Evolutionary conservation across 2,329 filamentous ascomycete genomes (phyloP).

Genomic region (Xylaria sp.): DNA sequence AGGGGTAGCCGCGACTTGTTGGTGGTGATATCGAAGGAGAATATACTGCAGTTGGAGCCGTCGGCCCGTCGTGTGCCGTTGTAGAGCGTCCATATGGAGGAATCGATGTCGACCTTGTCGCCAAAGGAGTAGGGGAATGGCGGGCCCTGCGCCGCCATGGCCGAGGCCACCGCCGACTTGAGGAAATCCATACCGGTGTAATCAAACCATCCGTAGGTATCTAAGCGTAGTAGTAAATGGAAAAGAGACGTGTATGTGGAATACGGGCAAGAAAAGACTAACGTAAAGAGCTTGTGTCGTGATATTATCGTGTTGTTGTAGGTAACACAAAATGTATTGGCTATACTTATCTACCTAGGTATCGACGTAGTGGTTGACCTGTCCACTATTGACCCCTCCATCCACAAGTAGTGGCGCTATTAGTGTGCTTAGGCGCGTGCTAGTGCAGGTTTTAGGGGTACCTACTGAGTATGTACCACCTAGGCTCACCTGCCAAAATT

Average conservation of each 20-base stretch:
- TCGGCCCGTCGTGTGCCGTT: conserved; percentile 96
- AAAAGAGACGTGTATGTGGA: neutral
- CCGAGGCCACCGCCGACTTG: conserved; percentile 96
- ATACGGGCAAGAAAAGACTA: neutral
- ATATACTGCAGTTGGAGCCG: conserved; percentile 92
- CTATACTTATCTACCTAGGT: conserved; percentile 8
- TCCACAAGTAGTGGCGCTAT: neutral
- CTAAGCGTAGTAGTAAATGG: conserved; percentile 22
- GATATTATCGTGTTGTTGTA: conserved; percentile 15
- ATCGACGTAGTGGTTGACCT: conserved; percentile 21
- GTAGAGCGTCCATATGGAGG: conserved; percentile 95
- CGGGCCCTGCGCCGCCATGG: conserved; percentile 87
- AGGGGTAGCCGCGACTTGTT: conserved; percentile 86
- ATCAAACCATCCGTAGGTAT: conserved; percentile 35
- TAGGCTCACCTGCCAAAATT: no score
- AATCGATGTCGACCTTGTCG: conserved; percentile 89
- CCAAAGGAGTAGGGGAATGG: conserved; percentile 93
- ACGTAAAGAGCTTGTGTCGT: conserved; percentile 9
- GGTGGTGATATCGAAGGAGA: conserved; percentile 88
- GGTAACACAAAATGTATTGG: conserved; percentile 18
- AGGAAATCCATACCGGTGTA: conserved; percentile 84
- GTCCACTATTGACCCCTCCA: conserved; percentile 35
- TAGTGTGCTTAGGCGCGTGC: neutral
- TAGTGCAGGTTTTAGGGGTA: neutral
- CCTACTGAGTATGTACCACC: no score